A percentile compares a stretch with the other conserved stretches of the same genome.
phyloP scores from a whole-genome alignment of 306 rosid genomes.

The Heteromeles arbutifolia region DNA sequence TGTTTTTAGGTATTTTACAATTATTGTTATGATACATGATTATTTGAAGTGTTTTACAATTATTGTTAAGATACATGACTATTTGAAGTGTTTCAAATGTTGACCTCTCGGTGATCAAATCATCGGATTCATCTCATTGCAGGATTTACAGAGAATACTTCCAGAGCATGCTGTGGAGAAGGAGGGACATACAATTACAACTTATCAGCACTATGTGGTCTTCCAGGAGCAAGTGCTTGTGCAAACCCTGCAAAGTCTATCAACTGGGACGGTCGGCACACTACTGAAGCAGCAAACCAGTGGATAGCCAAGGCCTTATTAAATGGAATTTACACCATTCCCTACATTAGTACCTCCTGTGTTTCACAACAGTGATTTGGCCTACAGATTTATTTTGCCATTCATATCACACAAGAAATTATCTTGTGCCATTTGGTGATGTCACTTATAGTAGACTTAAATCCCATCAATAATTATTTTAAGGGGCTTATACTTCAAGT shows the following conservation, averaged over 20 bases:
- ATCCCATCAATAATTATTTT: too few species aligned
- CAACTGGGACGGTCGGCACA: conserved; percentile 6
- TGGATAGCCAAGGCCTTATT: background rate
- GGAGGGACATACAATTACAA: conserved; percentile 11
- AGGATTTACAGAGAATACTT: background rate
- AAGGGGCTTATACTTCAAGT: too few species aligned
- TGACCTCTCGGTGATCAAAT: background rate
- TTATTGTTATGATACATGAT: background rate
- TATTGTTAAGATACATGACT: too few species aligned
- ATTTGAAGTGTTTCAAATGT: background rate
- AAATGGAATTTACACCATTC: background rate
- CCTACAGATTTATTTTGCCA: too few species aligned
- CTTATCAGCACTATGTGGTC: background rate
- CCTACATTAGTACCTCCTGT: background rate
- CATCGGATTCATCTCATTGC: background rate
- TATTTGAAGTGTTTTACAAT: too few species aligned
- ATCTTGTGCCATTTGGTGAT: too few species aligned
- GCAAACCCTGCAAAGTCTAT: conserved; percentile 1
- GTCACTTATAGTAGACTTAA: too few species aligned
- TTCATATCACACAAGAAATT: too few species aligned
- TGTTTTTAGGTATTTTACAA: background rate
- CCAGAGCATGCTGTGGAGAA: conserved; percentile 7
- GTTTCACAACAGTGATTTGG: background rate
- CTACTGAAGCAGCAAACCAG: conserved; percentile 4
- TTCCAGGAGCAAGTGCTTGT: background rate